Evolutionary conservation across 805 yeast genomes (phyloP).

Genomic region (Saccharomycopsis fibuligera): DNA sequence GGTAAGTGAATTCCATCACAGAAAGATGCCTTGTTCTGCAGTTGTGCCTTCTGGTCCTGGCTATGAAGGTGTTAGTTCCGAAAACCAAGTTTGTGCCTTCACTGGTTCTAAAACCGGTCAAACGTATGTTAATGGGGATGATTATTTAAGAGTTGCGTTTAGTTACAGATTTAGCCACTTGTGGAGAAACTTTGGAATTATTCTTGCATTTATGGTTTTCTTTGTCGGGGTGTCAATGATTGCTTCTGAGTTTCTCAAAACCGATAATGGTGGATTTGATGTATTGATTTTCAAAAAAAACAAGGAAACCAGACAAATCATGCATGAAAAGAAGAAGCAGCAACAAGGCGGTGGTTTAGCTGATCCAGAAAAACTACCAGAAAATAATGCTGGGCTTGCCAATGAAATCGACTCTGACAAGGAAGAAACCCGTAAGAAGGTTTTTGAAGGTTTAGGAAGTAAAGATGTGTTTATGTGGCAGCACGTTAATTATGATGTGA

Average conservation of each 20-base stretch:
- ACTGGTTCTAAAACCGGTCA: conserved; percentile 57
- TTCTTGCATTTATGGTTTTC: conserved; percentile 43
- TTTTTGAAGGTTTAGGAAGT: conserved; percentile 30
- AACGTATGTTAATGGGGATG: conserved; percentile 49
- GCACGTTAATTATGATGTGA: conserved; percentile 49
- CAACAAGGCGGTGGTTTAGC: not conserved
- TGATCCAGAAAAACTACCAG: conserved; percentile 26
- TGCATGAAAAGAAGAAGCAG: conserved; percentile 5
- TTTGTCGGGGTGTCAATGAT: conserved; percentile 22
- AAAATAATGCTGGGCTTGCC: conserved; percentile 31
- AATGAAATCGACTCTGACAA: conserved; percentile 32
- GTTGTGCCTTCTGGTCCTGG: conserved; percentile 56
- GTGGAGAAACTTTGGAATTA: conserved; percentile 78
- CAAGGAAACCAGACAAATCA: conserved; percentile 9
- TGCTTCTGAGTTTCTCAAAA: conserved; percentile 24
- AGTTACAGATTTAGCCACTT: conserved; percentile 49
- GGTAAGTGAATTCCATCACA: conserved; percentile 57
- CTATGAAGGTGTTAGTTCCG: conserved; percentile 35
- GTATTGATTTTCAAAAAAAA: conserved; percentile 24
- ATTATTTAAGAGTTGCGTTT: conserved; percentile 43
- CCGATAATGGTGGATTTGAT: conserved; percentile 23
- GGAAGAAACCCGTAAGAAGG: conserved; percentile 8
- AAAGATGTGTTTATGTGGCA: conserved; percentile 52
- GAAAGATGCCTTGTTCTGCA: conserved; percentile 48
- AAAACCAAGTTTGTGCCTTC: conserved; percentile 48